phyloP scores from a whole-genome alignment of 2,329 filamentous ascomycete genomes.

The Nemania serpens region DNA sequence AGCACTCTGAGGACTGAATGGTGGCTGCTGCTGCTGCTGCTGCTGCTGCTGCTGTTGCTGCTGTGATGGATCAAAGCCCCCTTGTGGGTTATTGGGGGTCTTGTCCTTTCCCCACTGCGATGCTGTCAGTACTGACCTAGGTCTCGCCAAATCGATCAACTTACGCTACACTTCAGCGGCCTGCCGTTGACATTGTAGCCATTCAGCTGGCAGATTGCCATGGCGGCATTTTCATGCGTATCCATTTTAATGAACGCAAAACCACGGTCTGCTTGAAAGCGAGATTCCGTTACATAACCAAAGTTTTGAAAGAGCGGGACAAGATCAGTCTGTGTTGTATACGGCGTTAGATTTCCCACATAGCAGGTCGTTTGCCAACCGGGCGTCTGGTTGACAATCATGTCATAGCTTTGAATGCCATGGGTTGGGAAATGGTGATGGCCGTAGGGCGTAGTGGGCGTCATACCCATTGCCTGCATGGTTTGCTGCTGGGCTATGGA shows the following conservation, averaged over 20 bases:
- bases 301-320: constrained; percentile 99
- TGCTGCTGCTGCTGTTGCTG: no score
- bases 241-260: constrained; percentile 99
- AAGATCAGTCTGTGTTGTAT: constrained; percentile 94
- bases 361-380: constrained; percentile 99
- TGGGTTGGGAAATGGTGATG: constrained; percentile 98
- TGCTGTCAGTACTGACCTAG: constrained; percentile 41
- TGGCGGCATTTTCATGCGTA: constrained; percentile 94
- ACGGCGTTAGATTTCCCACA: constrained; percentile 95
- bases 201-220: constrained; percentile 97
- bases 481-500: constrained; percentile 97
- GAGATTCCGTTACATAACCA: constrained; percentile 94
- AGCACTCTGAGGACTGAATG: constrained; percentile 74
- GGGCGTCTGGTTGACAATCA: constrained; percentile 93
- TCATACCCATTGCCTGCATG: constrained; percentile 98
- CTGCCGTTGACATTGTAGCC: constrained; percentile 98
- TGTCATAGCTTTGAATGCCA: constrained; percentile 95
- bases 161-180: constrained; percentile 96
- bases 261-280: constrained; percentile 95
- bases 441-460: constrained; percentile 92
- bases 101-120: constrained; percentile 97
- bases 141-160: constrained; percentile 47
- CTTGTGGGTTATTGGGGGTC: constrained; percentile 71
- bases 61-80: constrained; percentile 78
- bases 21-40: no score